Percentiles rank a stretch among this genome's conserved stretches.
Conservation (phyloP, 163 green algal genomes). For the Coccomyxa subellipsoidea region DNA sequence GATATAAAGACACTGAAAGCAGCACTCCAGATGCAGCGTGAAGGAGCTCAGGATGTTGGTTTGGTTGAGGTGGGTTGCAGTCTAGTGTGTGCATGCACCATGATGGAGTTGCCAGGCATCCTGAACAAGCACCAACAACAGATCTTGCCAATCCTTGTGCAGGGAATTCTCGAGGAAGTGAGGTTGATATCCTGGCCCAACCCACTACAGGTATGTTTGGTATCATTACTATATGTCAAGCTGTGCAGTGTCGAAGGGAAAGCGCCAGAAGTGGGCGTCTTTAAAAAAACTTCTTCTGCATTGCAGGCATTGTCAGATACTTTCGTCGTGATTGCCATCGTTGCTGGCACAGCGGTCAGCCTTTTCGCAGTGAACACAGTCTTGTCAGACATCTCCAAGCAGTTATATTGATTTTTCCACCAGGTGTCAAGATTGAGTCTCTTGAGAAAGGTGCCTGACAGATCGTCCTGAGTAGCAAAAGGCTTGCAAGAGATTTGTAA, state of each 20-base stretch:
- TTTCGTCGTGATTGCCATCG: slow-evolving; percentile 3
- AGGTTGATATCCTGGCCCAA: slow-evolving; percentile 2
- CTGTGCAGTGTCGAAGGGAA: background rate
- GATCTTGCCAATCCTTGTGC: background rate
- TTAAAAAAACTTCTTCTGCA: background rate
- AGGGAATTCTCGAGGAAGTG: slow-evolving; percentile 13
- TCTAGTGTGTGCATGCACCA: background rate
- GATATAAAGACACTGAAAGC: background rate
- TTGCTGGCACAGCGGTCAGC: background rate
- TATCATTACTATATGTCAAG: background rate
- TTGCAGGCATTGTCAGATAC: slow-evolving; percentile 11
- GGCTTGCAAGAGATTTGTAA: no score
- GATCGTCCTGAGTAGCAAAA: no score
- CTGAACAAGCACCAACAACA: background rate
- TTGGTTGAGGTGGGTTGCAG: background rate
- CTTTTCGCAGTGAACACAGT: slow-evolving; percentile 7
- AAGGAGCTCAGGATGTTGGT: background rate
- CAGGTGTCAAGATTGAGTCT: background rate
- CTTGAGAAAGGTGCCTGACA: background rate
- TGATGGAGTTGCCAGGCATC: background rate
- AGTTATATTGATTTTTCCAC: background rate
- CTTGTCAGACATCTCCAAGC: background rate
- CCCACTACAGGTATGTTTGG: background rate
- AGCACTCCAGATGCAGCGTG: background rate
- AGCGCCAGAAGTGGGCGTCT: background rate